Conservation (phyloP, 768 basidiomycete genomes). For the Nidularia pulvinata region DNA sequence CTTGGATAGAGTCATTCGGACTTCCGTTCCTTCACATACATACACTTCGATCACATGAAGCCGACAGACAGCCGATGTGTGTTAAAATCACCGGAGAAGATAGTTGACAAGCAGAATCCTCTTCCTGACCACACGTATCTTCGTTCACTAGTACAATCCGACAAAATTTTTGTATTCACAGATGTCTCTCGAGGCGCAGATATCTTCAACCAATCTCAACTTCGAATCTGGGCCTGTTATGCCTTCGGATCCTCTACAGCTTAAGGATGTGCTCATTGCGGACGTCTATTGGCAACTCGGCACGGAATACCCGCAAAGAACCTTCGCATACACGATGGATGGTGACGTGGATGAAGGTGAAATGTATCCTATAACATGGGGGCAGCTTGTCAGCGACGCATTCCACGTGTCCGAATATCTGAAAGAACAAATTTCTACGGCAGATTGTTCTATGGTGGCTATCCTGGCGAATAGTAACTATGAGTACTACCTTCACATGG, state of each 20-base stretch:
- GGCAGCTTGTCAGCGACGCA: conserved; percentile 3
- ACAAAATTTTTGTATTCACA: too few species aligned
- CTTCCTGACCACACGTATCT: too few species aligned
- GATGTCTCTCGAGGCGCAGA: too few species aligned
- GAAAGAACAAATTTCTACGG: not conserved
- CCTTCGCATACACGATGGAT: conserved; percentile 5
- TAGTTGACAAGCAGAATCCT: too few species aligned
- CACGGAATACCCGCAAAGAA: conserved; percentile 2
- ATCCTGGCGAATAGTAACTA: conserved; percentile 6
- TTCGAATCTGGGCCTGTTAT: not conserved
- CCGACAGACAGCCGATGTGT: too few species aligned
- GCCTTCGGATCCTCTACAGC: conserved; percentile 4
- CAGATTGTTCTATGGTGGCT: not conserved
- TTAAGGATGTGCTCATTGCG: conserved; percentile 1
- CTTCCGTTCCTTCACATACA: too few species aligned
- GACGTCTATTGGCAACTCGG: conserved; percentile 6
- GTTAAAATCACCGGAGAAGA: too few species aligned
- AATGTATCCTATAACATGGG: conserved; percentile 4
- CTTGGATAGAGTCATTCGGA: too few species aligned
- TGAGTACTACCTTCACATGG: conserved; percentile 3
- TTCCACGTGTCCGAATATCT: not conserved
- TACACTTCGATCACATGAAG: too few species aligned
- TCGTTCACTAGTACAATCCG: too few species aligned
- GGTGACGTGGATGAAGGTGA: conserved; percentile 3
- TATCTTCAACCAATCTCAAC: too few species aligned